Percentiles rank a stretch among this genome's conserved stretches.
Evolutionary conservation across 2,329 filamentous ascomycete genomes (phyloP).

Genomic region (Verticillium albo-atrum): DNA sequence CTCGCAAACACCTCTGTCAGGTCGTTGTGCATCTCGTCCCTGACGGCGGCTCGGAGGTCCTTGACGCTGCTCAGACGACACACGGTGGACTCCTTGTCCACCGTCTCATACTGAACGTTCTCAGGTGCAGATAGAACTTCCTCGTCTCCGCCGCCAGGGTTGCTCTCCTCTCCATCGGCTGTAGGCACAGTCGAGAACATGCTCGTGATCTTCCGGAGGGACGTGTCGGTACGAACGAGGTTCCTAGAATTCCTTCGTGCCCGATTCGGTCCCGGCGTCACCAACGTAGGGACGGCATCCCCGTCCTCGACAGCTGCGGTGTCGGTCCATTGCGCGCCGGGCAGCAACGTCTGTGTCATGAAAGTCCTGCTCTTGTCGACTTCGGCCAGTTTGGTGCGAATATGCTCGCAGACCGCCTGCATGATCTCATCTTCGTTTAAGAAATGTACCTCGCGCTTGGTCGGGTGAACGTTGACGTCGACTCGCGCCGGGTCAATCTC

Average conservation of each 20-base stretch:
- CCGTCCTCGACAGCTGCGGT: constrained; percentile 15
- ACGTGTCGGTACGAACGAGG: constrained; percentile 84
- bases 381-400: constrained; percentile 72
- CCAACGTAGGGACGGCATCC: constrained; percentile 19
- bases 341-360: constrained; percentile 85
- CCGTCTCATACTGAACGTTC: constrained; percentile 65
- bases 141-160: constrained; percentile 15
- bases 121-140: constrained; percentile 36
- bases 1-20: constrained; percentile 83
- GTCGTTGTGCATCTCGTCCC: constrained; percentile 76
- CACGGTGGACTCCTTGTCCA: constrained; percentile 62
- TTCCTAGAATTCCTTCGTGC: constrained; percentile 56
- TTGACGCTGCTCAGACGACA: constrained; percentile 83
- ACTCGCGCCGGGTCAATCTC: constrained; percentile 90
- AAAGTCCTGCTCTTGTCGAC: constrained; percentile 95
- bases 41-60: constrained; percentile 74
- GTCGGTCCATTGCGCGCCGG: constrained; percentile 47
- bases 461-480: constrained; percentile 97
- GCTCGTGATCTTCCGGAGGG: constrained; percentile 88
- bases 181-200: constrained; percentile 66
- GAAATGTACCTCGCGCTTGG: constrained; percentile 95
- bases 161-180: constrained; percentile 12
- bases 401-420: constrained; percentile 75
- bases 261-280: constrained; percentile 31
- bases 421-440: constrained; percentile 97